Evolutionary conservation across 176 grass and related monocot genomes (phyloP).

Genomic region (Cenchrus americanus): DNA sequence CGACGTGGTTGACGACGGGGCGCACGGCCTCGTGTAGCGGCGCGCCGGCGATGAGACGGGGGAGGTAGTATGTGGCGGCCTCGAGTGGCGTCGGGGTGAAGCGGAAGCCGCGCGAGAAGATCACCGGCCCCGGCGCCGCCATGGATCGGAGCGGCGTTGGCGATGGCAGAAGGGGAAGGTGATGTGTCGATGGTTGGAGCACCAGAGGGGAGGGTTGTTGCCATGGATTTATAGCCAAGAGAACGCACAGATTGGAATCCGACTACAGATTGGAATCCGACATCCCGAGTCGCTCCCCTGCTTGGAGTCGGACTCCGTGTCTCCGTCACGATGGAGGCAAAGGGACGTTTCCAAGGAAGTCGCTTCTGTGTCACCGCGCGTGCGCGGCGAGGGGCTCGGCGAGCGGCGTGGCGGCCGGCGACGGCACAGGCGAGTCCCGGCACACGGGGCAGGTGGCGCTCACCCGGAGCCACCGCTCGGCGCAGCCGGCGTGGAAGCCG

Average conservation of each 20-base stretch:
- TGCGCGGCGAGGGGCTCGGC: background rate
- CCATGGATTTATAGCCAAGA: no score
- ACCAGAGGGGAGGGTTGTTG: no score
- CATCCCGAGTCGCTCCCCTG: no score
- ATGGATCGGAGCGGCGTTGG: background rate
- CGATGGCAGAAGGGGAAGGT: no score
- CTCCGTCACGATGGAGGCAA: no score
- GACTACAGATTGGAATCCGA: no score
- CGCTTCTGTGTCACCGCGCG: background rate
- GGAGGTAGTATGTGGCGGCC: background rate
- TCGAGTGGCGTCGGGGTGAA: background rate
- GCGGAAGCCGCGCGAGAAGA: background rate
- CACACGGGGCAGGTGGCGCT: constrained; percentile 83
- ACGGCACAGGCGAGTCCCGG: constrained; percentile 71
- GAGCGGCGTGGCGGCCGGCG: constrained; percentile 31
- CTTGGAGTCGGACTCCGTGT: no score
- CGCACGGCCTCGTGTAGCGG: background rate
- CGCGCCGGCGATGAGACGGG: constrained; percentile 8
- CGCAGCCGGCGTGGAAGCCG: constrained; percentile 68
- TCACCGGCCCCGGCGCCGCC: background rate
- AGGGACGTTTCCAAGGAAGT: no score
- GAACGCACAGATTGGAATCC: no score
- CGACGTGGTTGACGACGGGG: background rate
- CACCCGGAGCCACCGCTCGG: constrained; percentile 71
- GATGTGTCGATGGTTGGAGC: no score